These are phyloP conservation scores for Nidula microcarpa DNA, from an alignment of 768 basidiomycete genomes.

Conservation along the genomic window DNA sequence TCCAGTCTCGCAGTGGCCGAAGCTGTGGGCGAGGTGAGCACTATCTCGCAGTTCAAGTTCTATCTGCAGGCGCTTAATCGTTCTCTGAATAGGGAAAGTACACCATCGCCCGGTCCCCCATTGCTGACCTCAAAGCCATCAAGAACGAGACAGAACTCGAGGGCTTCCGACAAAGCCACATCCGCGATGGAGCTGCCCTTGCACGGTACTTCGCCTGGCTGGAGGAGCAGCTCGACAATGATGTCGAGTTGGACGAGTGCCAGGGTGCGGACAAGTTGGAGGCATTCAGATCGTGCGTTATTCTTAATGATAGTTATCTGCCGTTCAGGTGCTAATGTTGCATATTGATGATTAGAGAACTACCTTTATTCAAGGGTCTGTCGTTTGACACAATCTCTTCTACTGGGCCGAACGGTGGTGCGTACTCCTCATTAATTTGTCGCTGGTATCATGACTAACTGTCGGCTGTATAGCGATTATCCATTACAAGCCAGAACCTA, in stretches of 20 bases:
- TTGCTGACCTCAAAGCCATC: conserved; percentile 76
- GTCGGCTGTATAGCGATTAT: conserved; percentile 65
- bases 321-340: conserved; percentile 2
- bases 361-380: conserved; percentile 77
- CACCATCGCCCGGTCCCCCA: conserved; percentile 61
- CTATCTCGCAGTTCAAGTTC: conserved; percentile 1
- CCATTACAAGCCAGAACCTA: conserved; percentile 82
- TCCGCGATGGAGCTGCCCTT: conserved; percentile 87
- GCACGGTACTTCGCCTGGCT: conserved; percentile 93
- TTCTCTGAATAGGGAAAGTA: conserved; percentile 46
- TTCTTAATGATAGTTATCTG: not conserved
- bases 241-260: conserved; percentile 66
- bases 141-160: conserved; percentile 81
- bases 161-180: conserved; percentile 86
- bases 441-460: not conserved
- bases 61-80: not conserved
- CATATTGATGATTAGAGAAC: conserved; percentile 47
- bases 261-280: conserved; percentile 79
- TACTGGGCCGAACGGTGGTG: conserved; percentile 89
- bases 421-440: conserved; percentile 11
- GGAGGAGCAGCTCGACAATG: conserved; percentile 72
- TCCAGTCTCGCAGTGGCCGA: conserved; percentile 80
- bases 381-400: conserved; percentile 94
- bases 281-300: conserved; percentile 70
- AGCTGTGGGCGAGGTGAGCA: conserved; percentile 65